Conservation (phyloP, 768 basidiomycete species). For the Auricularia heimuer region DNA sequence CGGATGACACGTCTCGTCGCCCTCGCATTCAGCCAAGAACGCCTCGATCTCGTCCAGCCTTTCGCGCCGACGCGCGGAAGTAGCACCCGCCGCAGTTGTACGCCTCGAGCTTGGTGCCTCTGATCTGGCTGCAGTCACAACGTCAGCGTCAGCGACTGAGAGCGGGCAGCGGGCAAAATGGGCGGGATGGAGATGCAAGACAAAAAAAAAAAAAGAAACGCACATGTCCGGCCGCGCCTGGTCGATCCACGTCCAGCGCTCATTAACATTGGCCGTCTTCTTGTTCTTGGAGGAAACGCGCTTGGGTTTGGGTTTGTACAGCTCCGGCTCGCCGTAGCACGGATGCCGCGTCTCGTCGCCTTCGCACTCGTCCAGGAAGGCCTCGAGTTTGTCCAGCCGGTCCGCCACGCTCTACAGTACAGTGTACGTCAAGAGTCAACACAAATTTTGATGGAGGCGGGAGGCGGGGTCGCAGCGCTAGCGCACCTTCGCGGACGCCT, state of each 20-base stretch:
- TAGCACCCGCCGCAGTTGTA: neutral
- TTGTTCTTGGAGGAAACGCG: neutral
- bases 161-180: too few species aligned
- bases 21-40: neutral
- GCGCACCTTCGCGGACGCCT: neutral
- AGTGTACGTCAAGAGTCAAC: neutral
- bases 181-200: too few species aligned
- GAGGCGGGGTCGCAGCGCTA: too few species aligned
- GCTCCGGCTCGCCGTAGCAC: neutral
- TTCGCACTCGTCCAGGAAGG: neutral
- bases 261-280: neutral
- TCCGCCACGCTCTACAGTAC: neutral
- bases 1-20: neutral
- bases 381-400: neutral
- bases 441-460: too few species aligned
- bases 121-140: neutral
- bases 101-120: neutral
- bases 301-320: neutral
- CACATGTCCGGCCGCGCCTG: neutral
- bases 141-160: too few species aligned
- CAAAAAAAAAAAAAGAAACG: too few species aligned
- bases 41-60: neutral
- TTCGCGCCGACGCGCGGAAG: neutral
- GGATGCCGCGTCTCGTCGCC: neutral
- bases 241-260: neutral